Conservation (phyloP, 345 rosid genomes). For the Moricandia moricandioides region DNA sequence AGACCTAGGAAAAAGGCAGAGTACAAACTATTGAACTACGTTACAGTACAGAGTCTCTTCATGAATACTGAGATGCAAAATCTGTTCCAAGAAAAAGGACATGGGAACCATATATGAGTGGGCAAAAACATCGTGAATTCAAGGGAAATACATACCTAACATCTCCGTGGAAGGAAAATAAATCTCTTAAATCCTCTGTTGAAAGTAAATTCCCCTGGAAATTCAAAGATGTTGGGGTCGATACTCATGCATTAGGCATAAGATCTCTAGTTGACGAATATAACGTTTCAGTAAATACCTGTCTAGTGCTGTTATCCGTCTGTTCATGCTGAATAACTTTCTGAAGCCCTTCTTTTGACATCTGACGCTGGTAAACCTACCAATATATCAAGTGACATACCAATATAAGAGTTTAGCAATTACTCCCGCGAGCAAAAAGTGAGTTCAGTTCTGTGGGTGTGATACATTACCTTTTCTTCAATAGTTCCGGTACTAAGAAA, state of each 20-base stretch:
- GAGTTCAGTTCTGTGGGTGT: background rate
- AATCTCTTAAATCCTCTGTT: slow-evolving; percentile 77
- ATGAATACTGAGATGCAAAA: slow-evolving; percentile 1
- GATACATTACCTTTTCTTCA: slow-evolving; percentile 81
- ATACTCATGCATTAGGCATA: slow-evolving; percentile 13
- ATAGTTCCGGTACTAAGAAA: slow-evolving; percentile 95
- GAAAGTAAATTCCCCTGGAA: slow-evolving; percentile 85
- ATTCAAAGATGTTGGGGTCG: slow-evolving; percentile 13
- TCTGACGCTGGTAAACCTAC: slow-evolving; percentile 96
- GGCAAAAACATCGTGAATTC: background rate
- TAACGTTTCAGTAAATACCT: slow-evolving; percentile 45
- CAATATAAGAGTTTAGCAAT: slow-evolving; percentile 16
- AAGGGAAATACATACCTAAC: slow-evolving; percentile 47
- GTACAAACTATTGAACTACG: background rate
- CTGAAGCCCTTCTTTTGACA: slow-evolving; percentile 99
- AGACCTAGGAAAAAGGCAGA: slow-evolving; percentile 49
- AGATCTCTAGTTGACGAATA: background rate
- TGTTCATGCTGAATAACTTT: slow-evolving; percentile 83
- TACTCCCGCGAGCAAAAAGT: slow-evolving; percentile 2
- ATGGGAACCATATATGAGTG: background rate
- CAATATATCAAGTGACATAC: slow-evolving; percentile 22
- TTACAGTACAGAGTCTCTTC: background rate
- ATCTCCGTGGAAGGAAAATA: slow-evolving; percentile 74
- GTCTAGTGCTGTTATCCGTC: slow-evolving; percentile 42
- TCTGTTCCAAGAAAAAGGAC: background rate